phyloP scores from a whole-genome alignment of 768 basidiomycete species.

The Pleurotus tuoliensis region DNA sequence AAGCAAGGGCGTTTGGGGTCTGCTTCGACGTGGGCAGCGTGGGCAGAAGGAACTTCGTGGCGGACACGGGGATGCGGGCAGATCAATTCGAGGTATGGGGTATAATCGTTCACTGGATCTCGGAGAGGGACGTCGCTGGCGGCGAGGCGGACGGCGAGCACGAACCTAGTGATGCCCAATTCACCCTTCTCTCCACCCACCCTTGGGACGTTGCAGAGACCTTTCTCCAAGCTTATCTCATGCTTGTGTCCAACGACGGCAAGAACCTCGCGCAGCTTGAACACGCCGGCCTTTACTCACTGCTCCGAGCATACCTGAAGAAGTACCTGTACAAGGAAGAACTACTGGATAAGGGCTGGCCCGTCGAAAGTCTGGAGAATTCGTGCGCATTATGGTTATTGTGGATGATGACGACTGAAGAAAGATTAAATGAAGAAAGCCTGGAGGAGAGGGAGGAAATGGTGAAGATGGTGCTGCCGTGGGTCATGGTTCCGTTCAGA shows the following conservation, averaged over 20 bases:
- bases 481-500: constrained; percentile 46
- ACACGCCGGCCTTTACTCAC: constrained; percentile 36
- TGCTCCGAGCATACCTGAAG: constrained; percentile 20
- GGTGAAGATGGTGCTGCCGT: constrained; percentile 34
- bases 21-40: background rate
- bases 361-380: constrained; percentile 41
- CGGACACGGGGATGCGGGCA: no score
- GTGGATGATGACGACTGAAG: constrained; percentile 47
- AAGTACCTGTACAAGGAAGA: constrained; percentile 29
- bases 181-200: constrained; percentile 29
- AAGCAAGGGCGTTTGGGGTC: background rate
- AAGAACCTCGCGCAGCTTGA: constrained; percentile 46
- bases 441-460: constrained; percentile 23
- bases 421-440: constrained; percentile 25
- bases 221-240: constrained; percentile 47
- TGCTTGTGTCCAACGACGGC: constrained; percentile 57
- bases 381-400: constrained; percentile 51
- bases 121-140: no score
- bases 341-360: constrained; percentile 39
- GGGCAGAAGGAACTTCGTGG: background rate
- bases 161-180: constrained; percentile 12
- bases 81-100: no score
- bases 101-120: no score
- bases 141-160: no score
- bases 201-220: constrained; percentile 27